Conservation (phyloP, 2,329 filamentous ascomycete genomes). For the Helicocarpus griseus region DNA sequence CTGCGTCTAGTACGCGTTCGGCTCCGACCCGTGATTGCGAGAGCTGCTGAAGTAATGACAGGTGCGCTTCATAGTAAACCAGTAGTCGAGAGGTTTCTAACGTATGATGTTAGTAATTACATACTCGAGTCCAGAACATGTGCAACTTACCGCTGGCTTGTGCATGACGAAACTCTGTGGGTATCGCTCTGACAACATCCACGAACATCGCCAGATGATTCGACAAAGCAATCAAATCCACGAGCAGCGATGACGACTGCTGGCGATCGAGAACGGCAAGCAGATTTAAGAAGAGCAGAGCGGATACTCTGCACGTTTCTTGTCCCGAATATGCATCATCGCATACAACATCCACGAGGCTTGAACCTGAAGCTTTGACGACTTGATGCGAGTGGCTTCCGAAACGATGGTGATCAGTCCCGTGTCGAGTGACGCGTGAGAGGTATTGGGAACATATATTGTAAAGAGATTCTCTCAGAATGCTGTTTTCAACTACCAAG, state of each 20-base stretch:
- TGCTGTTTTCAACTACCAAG: constrained; percentile 58
- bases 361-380: constrained; percentile 69
- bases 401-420: constrained; percentile 20
- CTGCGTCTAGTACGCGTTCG: constrained; percentile 76
- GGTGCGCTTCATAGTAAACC: constrained; percentile 59
- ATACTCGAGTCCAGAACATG: not conserved
- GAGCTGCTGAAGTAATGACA: constrained; percentile 74
- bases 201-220: constrained; percentile 89
- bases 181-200: constrained; percentile 71
- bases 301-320: constrained; percentile 70
- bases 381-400: constrained; percentile 47
- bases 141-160: constrained; percentile 44
- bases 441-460: constrained; percentile 84
- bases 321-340: constrained; percentile 88
- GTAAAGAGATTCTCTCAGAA: constrained; percentile 77
- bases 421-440: constrained; percentile 35
- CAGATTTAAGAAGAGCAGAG: constrained; percentile 71
- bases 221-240: constrained; percentile 69
- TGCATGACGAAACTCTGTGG: constrained; percentile 58
- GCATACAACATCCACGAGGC: constrained; percentile 75
- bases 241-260: constrained; percentile 62
- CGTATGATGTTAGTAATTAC: not conserved
- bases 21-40: constrained; percentile 79
- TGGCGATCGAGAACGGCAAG: constrained; percentile 64
- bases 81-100: constrained; percentile 47